phyloP scores from a whole-genome alignment of 108 stramenopile species.

The Aureococcus anophagefferens region DNA sequence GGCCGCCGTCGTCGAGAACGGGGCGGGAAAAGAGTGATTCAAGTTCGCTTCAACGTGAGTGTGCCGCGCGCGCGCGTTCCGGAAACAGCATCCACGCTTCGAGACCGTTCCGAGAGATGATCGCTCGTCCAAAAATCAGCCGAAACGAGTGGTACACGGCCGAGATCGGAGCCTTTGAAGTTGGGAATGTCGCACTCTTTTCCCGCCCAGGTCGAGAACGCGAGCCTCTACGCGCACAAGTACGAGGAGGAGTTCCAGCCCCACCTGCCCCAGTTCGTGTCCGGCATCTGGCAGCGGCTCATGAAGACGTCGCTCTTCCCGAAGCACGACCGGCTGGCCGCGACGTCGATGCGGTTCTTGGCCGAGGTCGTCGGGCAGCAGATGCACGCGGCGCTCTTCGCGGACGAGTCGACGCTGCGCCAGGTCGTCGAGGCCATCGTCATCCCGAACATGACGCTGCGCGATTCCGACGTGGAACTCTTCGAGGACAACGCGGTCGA shows the following conservation, averaged over 20 bases:
- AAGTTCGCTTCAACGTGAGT: too few species aligned
- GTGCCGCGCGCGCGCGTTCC: too few species aligned
- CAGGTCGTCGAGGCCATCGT: conserved; percentile 83
- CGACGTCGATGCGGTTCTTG: conserved; percentile 80
- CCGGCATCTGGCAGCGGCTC: conserved; percentile 75
- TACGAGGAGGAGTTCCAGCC: conserved; percentile 91
- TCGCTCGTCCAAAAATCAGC: too few species aligned
- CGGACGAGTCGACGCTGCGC: conserved; percentile 60
- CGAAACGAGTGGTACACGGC: too few species aligned
- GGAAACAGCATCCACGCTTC: too few species aligned
- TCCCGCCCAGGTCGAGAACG: too few species aligned
- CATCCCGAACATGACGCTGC: conserved; percentile 82
- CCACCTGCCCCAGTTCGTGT: conserved; percentile 63
- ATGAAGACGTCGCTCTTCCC: conserved; percentile 48
- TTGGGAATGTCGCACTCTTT: too few species aligned
- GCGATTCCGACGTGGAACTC: conserved; percentile 67
- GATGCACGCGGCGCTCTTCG: conserved; percentile 73
- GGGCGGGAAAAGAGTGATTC: too few species aligned
- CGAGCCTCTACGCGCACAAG: conserved; percentile 79
- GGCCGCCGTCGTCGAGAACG: conserved; percentile 80
- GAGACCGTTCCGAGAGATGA: too few species aligned
- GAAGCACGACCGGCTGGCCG: conserved; percentile 82
- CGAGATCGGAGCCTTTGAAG: too few species aligned
- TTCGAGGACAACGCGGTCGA: conserved; percentile 95
- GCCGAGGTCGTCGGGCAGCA: conserved; percentile 68